Conservation (phyloP, 257 asterid genomes). For the Dorcoceras hygrometricum region DNA sequence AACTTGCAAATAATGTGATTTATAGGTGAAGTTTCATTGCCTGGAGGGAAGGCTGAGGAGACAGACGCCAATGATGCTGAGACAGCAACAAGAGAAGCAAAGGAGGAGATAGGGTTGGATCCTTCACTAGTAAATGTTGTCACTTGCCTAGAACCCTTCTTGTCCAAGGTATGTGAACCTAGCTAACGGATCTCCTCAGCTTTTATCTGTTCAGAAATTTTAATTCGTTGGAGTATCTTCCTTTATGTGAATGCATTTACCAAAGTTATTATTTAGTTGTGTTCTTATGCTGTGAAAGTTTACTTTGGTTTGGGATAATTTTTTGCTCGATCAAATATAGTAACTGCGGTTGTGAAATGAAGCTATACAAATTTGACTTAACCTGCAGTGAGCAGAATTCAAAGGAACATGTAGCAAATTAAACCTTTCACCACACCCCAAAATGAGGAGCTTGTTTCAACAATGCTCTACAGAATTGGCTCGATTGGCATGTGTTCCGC, state of each 20-base stretch:
- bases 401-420: too few species aligned
- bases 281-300: too few species aligned
- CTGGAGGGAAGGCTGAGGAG: slow-evolving; percentile 96
- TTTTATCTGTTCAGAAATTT: background rate
- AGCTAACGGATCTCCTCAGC: background rate
- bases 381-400: too few species aligned
- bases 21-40: slow-evolving; percentile 90
- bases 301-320: background rate
- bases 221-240: background rate
- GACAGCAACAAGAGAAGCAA: slow-evolving; percentile 90
- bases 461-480: too few species aligned
- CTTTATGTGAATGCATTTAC: background rate
- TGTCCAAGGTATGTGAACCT: slow-evolving; percentile 62
- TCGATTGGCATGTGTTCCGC: too few species aligned
- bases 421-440: too few species aligned
- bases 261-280: background rate
- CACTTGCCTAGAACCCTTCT: slow-evolving; percentile 87
- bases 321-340: background rate
- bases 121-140: slow-evolving; percentile 75
- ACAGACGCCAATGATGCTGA: slow-evolving; percentile 66
- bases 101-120: slow-evolving; percentile 94
- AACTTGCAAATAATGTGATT: slow-evolving; percentile 16
- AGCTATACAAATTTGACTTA: too few species aligned
- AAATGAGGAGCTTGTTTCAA: too few species aligned
- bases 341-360: too few species aligned